Conservation (phyloP, 257 asterid species). For the Cynanchum wilfordii region DNA sequence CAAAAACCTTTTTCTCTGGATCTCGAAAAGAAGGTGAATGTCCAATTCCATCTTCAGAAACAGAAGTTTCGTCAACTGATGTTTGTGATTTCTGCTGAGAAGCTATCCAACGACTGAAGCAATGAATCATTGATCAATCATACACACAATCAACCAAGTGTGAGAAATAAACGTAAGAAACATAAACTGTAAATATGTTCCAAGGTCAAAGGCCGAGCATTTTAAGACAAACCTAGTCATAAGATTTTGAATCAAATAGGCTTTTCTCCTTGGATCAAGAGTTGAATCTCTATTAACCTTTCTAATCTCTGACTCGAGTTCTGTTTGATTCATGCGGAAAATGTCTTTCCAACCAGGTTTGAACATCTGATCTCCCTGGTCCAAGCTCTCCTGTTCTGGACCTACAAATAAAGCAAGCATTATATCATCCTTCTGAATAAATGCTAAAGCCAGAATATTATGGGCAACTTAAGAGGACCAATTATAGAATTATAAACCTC, state of each 20-base stretch:
- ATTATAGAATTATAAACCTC: conserved; percentile 21
- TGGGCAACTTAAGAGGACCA: conserved; percentile 2
- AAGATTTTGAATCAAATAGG: conserved; percentile 42
- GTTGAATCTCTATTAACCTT: conserved; percentile 37
- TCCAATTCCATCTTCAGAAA: conserved; percentile 24
- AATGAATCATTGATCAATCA: conserved; percentile 4
- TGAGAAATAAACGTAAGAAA: background rate
- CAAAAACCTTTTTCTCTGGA: conserved; percentile 29
- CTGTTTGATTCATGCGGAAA: conserved; percentile 51
- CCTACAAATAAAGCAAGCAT: conserved; percentile 16
- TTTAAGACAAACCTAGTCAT: conserved; percentile 36
- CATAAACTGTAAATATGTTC: background rate
- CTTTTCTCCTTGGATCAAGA: conserved; percentile 48
- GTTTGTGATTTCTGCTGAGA: conserved; percentile 48
- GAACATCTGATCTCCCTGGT: conserved; percentile 34
- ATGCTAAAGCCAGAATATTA: conserved; percentile 7
- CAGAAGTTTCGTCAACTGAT: conserved; percentile 26
- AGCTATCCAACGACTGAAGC: conserved; percentile 48
- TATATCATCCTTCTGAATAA: background rate
- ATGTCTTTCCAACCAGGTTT: conserved; percentile 52
- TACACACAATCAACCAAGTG: background rate
- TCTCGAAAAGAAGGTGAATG: conserved; percentile 38
- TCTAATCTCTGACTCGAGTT: conserved; percentile 49
- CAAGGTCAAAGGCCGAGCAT: background rate
- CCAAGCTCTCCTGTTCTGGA: conserved; percentile 28